phyloP scores from a whole-genome alignment of 2,329 filamentous ascomycete species.

The Diplodia sapinea region DNA sequence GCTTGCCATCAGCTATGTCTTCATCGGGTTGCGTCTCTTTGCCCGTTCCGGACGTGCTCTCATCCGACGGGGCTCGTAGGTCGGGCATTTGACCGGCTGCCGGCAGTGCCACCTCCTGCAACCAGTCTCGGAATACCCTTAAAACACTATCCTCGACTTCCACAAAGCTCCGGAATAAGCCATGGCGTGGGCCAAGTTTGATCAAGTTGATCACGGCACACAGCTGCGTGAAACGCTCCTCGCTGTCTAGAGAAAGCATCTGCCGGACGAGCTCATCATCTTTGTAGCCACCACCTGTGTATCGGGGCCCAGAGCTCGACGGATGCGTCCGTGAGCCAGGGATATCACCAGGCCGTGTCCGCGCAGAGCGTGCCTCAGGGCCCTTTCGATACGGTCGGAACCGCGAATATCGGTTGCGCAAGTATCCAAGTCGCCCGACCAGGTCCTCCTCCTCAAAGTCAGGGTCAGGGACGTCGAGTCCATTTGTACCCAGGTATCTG shows the following conservation, averaged over 20 bases:
- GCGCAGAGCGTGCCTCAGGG: slow-evolving; percentile 2
- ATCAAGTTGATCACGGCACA: slow-evolving; percentile 72
- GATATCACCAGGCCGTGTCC: slow-evolving; percentile 48
- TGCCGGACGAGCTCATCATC: slow-evolving; percentile 60
- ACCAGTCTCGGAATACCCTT: slow-evolving; percentile 75
- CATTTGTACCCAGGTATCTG: slow-evolving; percentile 68
- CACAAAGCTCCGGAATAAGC: slow-evolving; percentile 65
- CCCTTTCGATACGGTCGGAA: slow-evolving; percentile 64
- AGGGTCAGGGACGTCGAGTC: slow-evolving; percentile 54
- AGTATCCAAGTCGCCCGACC: slow-evolving; percentile 47
- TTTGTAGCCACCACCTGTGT: slow-evolving; percentile 37
- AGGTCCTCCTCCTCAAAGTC: slow-evolving; percentile 35
- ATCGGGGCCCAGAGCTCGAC: slow-evolving; percentile 34
- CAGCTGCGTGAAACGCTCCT: slow-evolving; percentile 77
- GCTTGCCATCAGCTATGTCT: slow-evolving; percentile 40
- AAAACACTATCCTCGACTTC: slow-evolving; percentile 70
- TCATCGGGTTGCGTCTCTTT: slow-evolving; percentile 37
- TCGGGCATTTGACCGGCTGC: not conserved
- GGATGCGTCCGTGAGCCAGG: slow-evolving; percentile 53
- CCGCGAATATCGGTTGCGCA: slow-evolving; percentile 62
- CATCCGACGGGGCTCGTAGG: slow-evolving; percentile 5
- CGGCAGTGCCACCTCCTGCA: slow-evolving; percentile 48
- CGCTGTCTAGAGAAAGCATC: slow-evolving; percentile 68
- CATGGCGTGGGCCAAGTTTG: slow-evolving; percentile 65
- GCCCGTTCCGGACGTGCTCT: slow-evolving; percentile 38